Evolutionary conservation across 441 rosid species (phyloP), one percentile per base, ranked within the genome.

Genomic region (Pelargonium australe): DNA sequence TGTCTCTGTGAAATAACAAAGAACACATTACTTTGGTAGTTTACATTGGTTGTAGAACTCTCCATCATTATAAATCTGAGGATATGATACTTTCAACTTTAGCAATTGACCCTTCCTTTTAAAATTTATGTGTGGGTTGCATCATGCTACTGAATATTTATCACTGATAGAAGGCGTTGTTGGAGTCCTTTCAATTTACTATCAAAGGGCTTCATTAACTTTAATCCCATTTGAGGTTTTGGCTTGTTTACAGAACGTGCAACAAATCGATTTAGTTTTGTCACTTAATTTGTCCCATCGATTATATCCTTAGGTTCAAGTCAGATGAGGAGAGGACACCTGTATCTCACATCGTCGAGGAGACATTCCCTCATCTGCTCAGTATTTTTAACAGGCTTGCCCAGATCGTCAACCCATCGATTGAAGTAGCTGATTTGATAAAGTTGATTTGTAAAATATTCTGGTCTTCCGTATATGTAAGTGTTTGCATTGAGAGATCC

Each of bases 391-490:
- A 77, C 69, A 81, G 80, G 77, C 98, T 95, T 71, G 85, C 87
- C 74, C 95, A 87, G 73, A 82, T 95, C 71, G 84, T 78, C 51
- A 90, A 85, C 77, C 97, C 98, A 49, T 75, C 98, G 25, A 63
- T 95, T 51, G 98, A 90, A 86, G 83, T 92, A 71, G 95, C 98
- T 10, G 99, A 95, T 78, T 81, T 90, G 78, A 89, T 95, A 79
- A 92, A 95, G 88, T 98, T 95, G 77, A 86, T 95, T 58, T 95
- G 97, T 76, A 95, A 95, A 85, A 92, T 95, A 74, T 95, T 95
- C 86, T 95, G 97, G 98, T 95, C 99, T 62, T 87, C 97, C 6
- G 90, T 92, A 70, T 95, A 95, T 78, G 99, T 95, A 82, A 86
- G 99, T 81, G 41, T 58, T 68, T 67, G 66, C 28, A 49, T 65